Evolutionary conservation across 73 alveolate species (phyloP).

Genomic region (Stentor roeselii): DNA sequence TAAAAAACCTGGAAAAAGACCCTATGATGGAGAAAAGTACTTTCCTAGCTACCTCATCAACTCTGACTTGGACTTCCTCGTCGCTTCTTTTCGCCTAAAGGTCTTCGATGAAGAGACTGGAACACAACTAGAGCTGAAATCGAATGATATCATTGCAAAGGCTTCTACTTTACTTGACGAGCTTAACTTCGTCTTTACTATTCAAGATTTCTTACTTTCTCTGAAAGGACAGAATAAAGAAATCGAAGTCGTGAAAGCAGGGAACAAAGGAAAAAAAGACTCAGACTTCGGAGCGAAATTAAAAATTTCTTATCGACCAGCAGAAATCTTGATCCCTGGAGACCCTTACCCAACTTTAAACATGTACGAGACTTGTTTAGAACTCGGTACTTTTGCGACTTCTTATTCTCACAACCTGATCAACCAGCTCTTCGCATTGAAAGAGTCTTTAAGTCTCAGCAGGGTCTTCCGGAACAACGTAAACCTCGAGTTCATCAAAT

Average conservation of each 20-base stretch:
- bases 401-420: background rate
- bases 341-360: background rate
- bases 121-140: too few relatives aligned
- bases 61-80: background rate
- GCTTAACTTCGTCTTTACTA: background rate
- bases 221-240: background rate
- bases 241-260: background rate
- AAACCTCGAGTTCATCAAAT: background rate
- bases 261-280: background rate
- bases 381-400: background rate
- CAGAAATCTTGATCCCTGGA: background rate
- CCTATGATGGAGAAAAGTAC: background rate
- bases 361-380: background rate
- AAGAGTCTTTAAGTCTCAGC: background rate
- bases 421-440: background rate
- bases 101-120: conserved; percentile 1
- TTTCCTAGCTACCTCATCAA: background rate
- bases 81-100: background rate
- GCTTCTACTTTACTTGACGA: background rate
- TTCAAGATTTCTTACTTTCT: background rate
- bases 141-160: background rate
- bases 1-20: background rate
- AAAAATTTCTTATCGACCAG: background rate
- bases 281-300: background rate
- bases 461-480: background rate